A percentile compares a stretch with the other conserved stretches of the same genome.
These are phyloP conservation scores for Inga oerstediana DNA, from an alignment of 306 rosid genomes.

Conservation along the genomic window DNA sequence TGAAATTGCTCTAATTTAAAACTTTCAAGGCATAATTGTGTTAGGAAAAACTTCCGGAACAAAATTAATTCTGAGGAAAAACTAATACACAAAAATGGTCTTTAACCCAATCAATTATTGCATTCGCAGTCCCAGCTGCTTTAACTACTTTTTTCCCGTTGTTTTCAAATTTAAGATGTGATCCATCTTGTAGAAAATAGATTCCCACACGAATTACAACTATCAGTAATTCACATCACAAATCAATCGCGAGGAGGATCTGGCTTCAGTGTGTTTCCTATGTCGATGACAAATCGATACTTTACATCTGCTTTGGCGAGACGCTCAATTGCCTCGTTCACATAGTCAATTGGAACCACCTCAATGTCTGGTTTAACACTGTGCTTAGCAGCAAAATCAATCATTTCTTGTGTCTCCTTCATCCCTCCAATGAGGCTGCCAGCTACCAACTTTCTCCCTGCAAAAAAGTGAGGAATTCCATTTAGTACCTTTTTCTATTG, in stretches of 20 bases:
- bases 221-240: too few relatives aligned
- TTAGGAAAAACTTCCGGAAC: too few relatives aligned
- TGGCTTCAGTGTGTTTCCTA: slow-evolving; percentile 36
- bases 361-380: slow-evolving; percentile 31
- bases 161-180: too few relatives aligned
- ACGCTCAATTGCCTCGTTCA: slow-evolving; percentile 42
- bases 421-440: slow-evolving; percentile 57
- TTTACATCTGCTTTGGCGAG: slow-evolving; percentile 38
- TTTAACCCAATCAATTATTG: too few relatives aligned
- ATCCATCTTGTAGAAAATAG: too few relatives aligned
- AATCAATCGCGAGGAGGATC: not conserved
- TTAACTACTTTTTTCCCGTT: too few relatives aligned
- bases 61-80: too few relatives aligned
- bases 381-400: slow-evolving; percentile 42
- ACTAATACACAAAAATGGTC: too few relatives aligned
- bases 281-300: slow-evolving; percentile 45
- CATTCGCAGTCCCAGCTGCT: too few relatives aligned
- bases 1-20: too few relatives aligned
- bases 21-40: too few relatives aligned
- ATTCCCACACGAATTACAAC: too few relatives aligned
- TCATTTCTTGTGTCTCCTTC: slow-evolving; percentile 59
- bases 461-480: not conserved
- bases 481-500: not conserved
- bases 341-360: slow-evolving; percentile 40
- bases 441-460: slow-evolving; percentile 48